A percentile compares a stretch with the other conserved stretches of the same genome.
Evolutionary conservation across 2,329 filamentous ascomycete genomes (phyloP).

Genomic region (Fusarium burgessii): DNA sequence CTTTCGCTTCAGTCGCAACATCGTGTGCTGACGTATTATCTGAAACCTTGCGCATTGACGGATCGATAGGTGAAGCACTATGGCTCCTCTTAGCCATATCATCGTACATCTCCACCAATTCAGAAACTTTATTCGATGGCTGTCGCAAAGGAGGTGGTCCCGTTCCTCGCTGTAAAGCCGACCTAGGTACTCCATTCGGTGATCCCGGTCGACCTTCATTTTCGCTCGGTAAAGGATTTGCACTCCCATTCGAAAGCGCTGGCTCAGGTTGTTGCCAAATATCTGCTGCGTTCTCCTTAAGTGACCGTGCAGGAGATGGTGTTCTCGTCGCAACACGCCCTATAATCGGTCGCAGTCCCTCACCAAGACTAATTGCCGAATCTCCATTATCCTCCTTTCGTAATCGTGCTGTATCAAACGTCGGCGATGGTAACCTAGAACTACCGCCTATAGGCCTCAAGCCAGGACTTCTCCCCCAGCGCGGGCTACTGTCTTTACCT

Average conservation of each 20-base stretch:
- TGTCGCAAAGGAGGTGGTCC: slow-evolving; percentile 41
- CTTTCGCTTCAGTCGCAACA: background rate
- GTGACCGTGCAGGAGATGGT: slow-evolving; percentile 17
- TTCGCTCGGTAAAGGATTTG: slow-evolving; percentile 23
- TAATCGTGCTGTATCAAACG: slow-evolving; percentile 27
- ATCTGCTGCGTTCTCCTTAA: slow-evolving; percentile 36
- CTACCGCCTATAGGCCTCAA: slow-evolving; percentile 47
- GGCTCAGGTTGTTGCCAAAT: slow-evolving; percentile 32
- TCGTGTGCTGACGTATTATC: slow-evolving; percentile 8
- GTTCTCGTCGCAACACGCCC: slow-evolving; percentile 24
- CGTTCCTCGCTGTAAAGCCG: slow-evolving; percentile 26
- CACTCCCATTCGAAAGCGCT: slow-evolving; percentile 15
- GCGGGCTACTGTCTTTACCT: slow-evolving; percentile 44
- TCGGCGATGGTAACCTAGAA: slow-evolving; percentile 47
- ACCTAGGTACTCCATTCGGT: slow-evolving; percentile 28
- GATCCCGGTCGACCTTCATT: slow-evolving; percentile 36
- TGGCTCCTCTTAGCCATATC: slow-evolving; percentile 52
- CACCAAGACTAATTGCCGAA: slow-evolving; percentile 48
- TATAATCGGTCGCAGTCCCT: slow-evolving; percentile 31
- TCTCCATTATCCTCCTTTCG: slow-evolving; percentile 44
- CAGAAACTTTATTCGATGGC: slow-evolving; percentile 60
- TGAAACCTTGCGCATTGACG: slow-evolving; percentile 29
- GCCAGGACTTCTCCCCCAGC: slow-evolving; percentile 51
- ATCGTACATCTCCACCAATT: slow-evolving; percentile 64
- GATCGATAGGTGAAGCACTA: slow-evolving; percentile 40